Conservation (phyloP, 202 grass and related monocot genomes). For the Schoenoplectus triqueter region DNA sequence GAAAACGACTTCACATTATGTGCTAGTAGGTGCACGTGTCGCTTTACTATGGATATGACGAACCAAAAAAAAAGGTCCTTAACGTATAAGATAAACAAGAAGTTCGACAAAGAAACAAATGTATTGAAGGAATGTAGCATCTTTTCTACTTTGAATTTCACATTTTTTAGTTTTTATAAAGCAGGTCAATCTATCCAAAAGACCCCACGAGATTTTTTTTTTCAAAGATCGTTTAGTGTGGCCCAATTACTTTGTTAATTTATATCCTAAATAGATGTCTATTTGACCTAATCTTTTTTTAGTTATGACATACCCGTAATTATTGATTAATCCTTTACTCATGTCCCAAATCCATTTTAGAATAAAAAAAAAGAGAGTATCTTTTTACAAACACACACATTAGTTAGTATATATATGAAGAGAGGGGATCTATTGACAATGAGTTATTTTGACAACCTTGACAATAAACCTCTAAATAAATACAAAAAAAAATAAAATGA, state of each 20-base stretch:
- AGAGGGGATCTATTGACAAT: too few species aligned
- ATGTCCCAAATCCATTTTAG: background rate
- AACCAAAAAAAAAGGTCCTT: slow-evolving; percentile 35
- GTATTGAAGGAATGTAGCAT: background rate
- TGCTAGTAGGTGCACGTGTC: slow-evolving; percentile 24
- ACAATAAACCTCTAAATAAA: too few species aligned
- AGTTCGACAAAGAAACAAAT: slow-evolving; percentile 26
- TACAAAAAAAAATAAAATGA: too few species aligned
- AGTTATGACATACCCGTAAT: background rate
- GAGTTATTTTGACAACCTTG: too few species aligned
- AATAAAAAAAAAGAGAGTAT: background rate
- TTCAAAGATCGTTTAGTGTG: slow-evolving; percentile 18
- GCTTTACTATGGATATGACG: slow-evolving; percentile 24
- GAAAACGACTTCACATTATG: slow-evolving; percentile 23
- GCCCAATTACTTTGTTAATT: background rate
- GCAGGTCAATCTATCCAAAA: slow-evolving; percentile 28
- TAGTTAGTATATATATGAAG: too few species aligned
- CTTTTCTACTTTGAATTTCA: slow-evolving; percentile 24
- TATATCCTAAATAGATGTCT: background rate
- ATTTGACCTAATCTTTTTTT: background rate
- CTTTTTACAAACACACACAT: background rate
- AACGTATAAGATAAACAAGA: slow-evolving; percentile 58
- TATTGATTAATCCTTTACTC: background rate
- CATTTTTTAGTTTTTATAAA: background rate
- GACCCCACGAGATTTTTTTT: slow-evolving; percentile 20